Conservation (phyloP, 2,329 filamentous ascomycete species). For the Rhytidhysteron rufulum region DNA sequence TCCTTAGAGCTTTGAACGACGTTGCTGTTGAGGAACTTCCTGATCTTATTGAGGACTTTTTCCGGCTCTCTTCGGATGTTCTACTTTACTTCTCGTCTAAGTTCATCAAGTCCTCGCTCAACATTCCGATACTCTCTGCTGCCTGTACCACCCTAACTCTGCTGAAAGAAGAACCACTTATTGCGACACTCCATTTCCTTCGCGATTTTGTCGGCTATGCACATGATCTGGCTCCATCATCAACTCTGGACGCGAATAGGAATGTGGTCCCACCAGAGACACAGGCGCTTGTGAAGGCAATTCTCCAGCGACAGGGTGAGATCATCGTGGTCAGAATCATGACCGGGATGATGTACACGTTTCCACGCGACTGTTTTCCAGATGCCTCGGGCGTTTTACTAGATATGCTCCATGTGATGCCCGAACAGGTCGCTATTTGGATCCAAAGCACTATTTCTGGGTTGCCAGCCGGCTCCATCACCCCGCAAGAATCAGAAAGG, state of each 20-base stretch:
- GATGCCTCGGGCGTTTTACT: constrained; percentile 93
- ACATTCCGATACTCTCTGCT: constrained; percentile 80
- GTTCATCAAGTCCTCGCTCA: constrained; percentile 73
- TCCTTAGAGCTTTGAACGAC: constrained; percentile 84
- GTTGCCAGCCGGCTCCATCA: constrained; percentile 78
- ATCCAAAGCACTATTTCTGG: constrained; percentile 78
- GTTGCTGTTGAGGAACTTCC: constrained; percentile 74
- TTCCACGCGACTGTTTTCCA: constrained; percentile 91
- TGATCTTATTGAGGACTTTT: constrained; percentile 92
- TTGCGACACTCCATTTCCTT: constrained; percentile 86
- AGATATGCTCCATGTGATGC: constrained; percentile 81
- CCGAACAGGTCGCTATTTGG: constrained; percentile 75
- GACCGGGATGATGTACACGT: constrained; percentile 99
- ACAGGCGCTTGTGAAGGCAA: constrained; percentile 66
- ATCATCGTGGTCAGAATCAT: constrained; percentile 81
- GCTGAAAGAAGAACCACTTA: constrained; percentile 86
- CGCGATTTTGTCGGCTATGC: constrained; percentile 89
- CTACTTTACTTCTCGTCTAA: constrained; percentile 87
- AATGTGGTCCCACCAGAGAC: constrained; percentile 65
- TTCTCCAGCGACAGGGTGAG: constrained; percentile 69
- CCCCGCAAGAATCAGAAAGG: constrained; percentile 72
- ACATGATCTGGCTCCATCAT: constrained; percentile 62
- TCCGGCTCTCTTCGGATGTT: constrained; percentile 86
- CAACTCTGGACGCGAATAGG: constrained; percentile 58
- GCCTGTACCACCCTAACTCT: constrained; percentile 81